These are phyloP conservation scores for Angomonas deanei DNA, from an alignment of 208 protist genomes.

Conservation along the genomic window DNA sequence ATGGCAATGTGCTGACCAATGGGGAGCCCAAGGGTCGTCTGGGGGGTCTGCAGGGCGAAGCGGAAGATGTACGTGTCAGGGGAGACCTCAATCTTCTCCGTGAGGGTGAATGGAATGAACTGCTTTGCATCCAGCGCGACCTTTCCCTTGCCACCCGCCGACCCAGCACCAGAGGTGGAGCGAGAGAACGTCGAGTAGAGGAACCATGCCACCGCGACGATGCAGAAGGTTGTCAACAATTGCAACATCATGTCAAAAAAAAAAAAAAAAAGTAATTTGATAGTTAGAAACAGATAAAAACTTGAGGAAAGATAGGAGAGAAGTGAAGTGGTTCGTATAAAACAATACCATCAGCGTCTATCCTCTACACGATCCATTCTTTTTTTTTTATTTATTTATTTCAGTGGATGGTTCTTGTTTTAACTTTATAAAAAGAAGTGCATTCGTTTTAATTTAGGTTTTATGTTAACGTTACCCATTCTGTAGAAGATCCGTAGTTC, in stretches of 20 bases:
- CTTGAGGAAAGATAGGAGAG: background rate
- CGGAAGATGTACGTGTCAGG: slow-evolving; percentile 78
- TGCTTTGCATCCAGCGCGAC: slow-evolving; percentile 41
- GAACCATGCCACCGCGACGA: slow-evolving; percentile 10
- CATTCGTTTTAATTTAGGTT: no score
- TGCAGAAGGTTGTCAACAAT: background rate
- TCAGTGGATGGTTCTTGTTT: background rate
- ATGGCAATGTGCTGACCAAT: slow-evolving; percentile 78
- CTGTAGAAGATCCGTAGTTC: no score
- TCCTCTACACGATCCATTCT: no score
- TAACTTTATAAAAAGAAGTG: slow-evolving; percentile 6
- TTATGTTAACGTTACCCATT: no score
- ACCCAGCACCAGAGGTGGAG: background rate
- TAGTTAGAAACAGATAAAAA: background rate
- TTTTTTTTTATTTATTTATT: no score
- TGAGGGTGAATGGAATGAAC: slow-evolving; percentile 58
- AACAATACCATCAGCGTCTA: no score
- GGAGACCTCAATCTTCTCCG: slow-evolving; percentile 48
- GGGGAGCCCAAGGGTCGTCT: slow-evolving; percentile 66
- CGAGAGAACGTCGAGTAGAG: background rate
- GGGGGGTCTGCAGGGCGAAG: slow-evolving; percentile 53
- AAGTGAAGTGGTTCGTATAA: background rate
- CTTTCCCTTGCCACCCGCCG: slow-evolving; percentile 9
- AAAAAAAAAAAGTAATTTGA: slow-evolving; percentile 9
- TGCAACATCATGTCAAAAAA: slow-evolving; percentile 1